Base-by-base conservation (phyloP, 305 asterid genomes). In the Fraxinus ornus region DNA sequence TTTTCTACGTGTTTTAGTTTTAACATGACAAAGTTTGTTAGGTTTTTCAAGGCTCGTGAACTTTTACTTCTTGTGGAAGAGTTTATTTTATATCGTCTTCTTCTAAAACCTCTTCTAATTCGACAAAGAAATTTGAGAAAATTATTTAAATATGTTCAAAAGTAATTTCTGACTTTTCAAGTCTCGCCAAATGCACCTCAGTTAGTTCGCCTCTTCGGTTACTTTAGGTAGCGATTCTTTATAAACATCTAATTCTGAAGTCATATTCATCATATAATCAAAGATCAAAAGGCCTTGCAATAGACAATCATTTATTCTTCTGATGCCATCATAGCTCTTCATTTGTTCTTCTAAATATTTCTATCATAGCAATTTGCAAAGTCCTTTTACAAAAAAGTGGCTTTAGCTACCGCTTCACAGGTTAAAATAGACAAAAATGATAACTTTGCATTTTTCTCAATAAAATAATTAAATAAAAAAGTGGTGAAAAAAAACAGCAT, bases 171-270 rank as follows among this genome's bases (percentile, higher is more conserved):
- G 60, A 49, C 7, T 15, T 49, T 49, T 17, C 21, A 49, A 49
- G 60, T 0, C 19, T 49, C 19, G 6, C 19, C 3, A 47, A 47
- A 47, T 5, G 2, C 57, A 4, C 19, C n/a, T 47, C 7, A 47
- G 91, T 86, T 5, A 84, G 76, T 70, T 89, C 88, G 90, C 97
- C 86, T 95, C 95, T 84, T 88, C 97, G 0, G 85, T 97, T 21
- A 86, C 93, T 86, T 90, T 92, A 79, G 60, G 88, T 47, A 94
- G 72, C 3, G 97, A 93, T 76, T 89, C 96, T 88, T 94, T 92
- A 12, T 98, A 95, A 84, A 88, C 98, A 79, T 85, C 90, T 85
- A 95, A 88, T 80, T 94, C 97, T 28, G 82, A 78, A 15, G 96
- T 92, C 68, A 95, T 94, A 35, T 86, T 86, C 85, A 82, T 92